phyloP scores from a whole-genome alignment of 2,329 filamentous ascomycete genomes.

The Purpureocillium takamizusanense region DNA sequence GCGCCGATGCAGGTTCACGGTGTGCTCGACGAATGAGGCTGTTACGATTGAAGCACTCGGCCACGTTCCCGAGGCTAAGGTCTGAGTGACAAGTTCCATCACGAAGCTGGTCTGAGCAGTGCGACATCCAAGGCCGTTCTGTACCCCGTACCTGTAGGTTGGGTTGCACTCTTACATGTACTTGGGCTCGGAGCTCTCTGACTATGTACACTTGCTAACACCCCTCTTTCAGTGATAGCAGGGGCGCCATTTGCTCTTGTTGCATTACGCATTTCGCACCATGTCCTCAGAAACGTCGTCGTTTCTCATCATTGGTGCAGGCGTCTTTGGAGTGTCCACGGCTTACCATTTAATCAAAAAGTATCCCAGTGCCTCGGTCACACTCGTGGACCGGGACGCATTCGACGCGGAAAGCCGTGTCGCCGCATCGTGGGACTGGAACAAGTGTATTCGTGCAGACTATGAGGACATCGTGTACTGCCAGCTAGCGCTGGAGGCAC shows the following conservation, averaged over 20 bases:
- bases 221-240: too few species aligned
- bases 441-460: constrained; percentile 63
- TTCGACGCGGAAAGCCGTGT: constrained; percentile 36
- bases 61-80: too few species aligned
- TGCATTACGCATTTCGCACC: not conserved
- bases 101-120: too few species aligned
- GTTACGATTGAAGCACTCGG: too few species aligned
- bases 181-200: too few species aligned
- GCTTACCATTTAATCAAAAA: constrained; percentile 51
- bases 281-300: constrained; percentile 19
- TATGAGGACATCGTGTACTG: constrained; percentile 58
- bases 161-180: too few species aligned
- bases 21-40: too few species aligned
- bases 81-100: too few species aligned
- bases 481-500: constrained; percentile 55
- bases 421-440: constrained; percentile 65
- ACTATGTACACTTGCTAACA: too few species aligned
- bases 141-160: too few species aligned
- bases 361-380: constrained; percentile 40
- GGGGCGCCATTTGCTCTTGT: not conserved
- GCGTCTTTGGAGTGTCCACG: constrained; percentile 57
- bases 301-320: constrained; percentile 54
- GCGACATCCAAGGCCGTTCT: too few species aligned
- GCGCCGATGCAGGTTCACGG: too few species aligned
- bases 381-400: constrained; percentile 47